These are phyloP conservation scores for Raffaelea deltoideospora DNA, from an alignment of 2,329 filamentous ascomycete species.

Conservation along the genomic window DNA sequence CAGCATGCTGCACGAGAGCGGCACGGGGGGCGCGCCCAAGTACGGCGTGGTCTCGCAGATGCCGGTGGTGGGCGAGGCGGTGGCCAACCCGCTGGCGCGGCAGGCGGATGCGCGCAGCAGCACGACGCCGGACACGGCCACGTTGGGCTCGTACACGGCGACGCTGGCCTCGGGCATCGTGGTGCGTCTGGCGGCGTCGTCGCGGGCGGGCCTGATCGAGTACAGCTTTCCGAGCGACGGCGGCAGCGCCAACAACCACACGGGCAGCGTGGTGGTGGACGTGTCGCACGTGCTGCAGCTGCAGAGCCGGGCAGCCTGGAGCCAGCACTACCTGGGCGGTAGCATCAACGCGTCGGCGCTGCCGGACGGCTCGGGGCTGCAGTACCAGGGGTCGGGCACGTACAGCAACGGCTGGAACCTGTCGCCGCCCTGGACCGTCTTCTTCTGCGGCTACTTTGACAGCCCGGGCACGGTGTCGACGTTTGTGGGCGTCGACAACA, in stretches of 20 bases:
- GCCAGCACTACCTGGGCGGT: slow-evolving; percentile 48
- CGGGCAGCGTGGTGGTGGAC: slow-evolving; percentile 36
- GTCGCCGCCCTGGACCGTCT: slow-evolving; percentile 45
- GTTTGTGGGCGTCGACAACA: slow-evolving; percentile 23
- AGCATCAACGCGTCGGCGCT: slow-evolving; percentile 40
- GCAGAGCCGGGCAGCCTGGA: slow-evolving; percentile 41
- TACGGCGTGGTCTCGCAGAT: slow-evolving; percentile 52
- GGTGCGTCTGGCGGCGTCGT: slow-evolving; percentile 40
- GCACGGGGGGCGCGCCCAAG: slow-evolving; percentile 54
- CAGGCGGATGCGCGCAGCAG: slow-evolving; percentile 40
- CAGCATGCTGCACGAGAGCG: slow-evolving; percentile 49
- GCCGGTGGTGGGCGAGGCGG: slow-evolving; percentile 28
- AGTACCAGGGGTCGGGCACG: slow-evolving; percentile 44
- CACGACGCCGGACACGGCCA: slow-evolving; percentile 22
- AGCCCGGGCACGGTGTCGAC: slow-evolving; percentile 2
- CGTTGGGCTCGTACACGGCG: slow-evolving; percentile 47
- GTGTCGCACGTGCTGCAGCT: slow-evolving; percentile 52
- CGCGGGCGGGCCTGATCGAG: slow-evolving; percentile 42
- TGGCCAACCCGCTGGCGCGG: slow-evolving; percentile 23
- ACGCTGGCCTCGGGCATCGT: slow-evolving; percentile 37
- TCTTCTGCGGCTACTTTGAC: slow-evolving; percentile 48
- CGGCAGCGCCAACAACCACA: background rate
- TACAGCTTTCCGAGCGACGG: slow-evolving; percentile 32
- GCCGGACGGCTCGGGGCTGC: slow-evolving; percentile 14
- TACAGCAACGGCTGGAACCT: slow-evolving; percentile 55